These are phyloP conservation scores for Phytophthora constricta DNA, from an alignment of 352 stramenopile species.

Conservation along the genomic window DNA sequence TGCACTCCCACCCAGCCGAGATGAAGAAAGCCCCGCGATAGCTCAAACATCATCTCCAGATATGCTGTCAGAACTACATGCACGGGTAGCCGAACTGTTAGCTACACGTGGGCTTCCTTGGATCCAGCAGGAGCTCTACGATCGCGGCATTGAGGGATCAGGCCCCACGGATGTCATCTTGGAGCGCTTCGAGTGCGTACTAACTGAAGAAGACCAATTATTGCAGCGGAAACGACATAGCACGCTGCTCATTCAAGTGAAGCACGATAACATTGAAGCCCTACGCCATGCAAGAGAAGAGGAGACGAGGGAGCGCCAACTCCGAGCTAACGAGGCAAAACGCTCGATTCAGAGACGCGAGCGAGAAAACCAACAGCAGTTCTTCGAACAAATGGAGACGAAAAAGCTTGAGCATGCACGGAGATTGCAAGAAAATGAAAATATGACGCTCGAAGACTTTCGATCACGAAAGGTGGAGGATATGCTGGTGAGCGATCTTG, in stretches of 20 bases:
- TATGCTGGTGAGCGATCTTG: constrained; percentile 29
- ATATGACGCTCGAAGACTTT: constrained; percentile 66
- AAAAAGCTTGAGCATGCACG: constrained; percentile 50
- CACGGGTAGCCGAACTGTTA: constrained; percentile 41
- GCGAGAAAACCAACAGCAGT: constrained; percentile 47
- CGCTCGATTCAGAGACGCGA: constrained; percentile 54
- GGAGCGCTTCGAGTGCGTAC: constrained; percentile 45
- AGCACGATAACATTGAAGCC: constrained; percentile 42
- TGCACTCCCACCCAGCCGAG: not conserved
- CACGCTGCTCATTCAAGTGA: constrained; percentile 23
- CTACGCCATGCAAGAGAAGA: constrained; percentile 35
- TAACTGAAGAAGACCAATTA: constrained; percentile 41
- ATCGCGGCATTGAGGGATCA: constrained; percentile 68
- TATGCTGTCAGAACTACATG: constrained; percentile 2
- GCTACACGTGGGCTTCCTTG: constrained; percentile 57
- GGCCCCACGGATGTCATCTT: constrained; percentile 55
- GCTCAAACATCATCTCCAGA: not conserved
- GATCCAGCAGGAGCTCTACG: constrained; percentile 85
- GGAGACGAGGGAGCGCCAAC: constrained; percentile 45
- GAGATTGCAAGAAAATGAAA: constrained; percentile 48
- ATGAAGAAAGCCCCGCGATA: not conserved
- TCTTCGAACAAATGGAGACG: constrained; percentile 71
- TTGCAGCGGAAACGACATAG: constrained; percentile 12
- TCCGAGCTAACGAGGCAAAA: constrained; percentile 44
- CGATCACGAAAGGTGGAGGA: constrained; percentile 59